Evolutionary conservation across 2,329 filamentous ascomycete species (phyloP).

Genomic region (Moelleriella libera): DNA sequence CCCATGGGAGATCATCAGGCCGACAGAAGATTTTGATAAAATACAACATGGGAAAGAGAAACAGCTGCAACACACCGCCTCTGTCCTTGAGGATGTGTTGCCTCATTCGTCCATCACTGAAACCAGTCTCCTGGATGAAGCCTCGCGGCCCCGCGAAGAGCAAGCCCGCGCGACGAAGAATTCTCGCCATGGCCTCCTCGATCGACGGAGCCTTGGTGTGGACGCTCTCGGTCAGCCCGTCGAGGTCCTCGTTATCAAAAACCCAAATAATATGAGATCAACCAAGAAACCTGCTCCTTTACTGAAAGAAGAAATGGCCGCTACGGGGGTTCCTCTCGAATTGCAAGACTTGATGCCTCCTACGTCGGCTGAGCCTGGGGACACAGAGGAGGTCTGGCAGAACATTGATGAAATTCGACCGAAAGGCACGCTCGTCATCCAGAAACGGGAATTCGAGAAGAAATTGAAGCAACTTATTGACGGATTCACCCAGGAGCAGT

Average conservation of each 20-base stretch:
- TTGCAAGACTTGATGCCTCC: conserved; percentile 17
- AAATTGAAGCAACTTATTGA: conserved; percentile 22
- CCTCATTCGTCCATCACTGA: too few relatives aligned
- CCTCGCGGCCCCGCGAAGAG: too few relatives aligned
- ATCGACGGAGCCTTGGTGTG: conserved; percentile 15
- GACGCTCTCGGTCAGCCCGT: conserved; percentile 21
- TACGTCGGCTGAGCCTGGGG: conserved; percentile 11
- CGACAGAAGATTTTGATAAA: not conserved
- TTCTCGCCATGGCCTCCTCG: conserved; percentile 13
- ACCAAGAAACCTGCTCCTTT: conserved; percentile 7
- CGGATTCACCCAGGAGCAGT: conserved; percentile 33
- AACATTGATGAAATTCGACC: conserved; percentile 37
- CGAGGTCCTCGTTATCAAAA: conserved; percentile 32
- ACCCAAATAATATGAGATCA: conserved; percentile 16
- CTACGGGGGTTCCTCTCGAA: conserved; percentile 9
- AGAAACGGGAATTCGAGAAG: conserved; percentile 23
- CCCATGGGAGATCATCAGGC: too few relatives aligned
- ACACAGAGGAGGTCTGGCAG: conserved; percentile 20
- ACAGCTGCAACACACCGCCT: too few relatives aligned
- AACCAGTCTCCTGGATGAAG: too few relatives aligned
- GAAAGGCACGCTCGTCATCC: conserved; percentile 19
- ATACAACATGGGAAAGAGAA: too few relatives aligned
- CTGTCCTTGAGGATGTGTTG: too few relatives aligned
- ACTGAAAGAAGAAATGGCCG: conserved; percentile 6
- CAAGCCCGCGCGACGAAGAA: not conserved